Evolutionary conservation across 2,329 filamentous ascomycete species (phyloP), one percentile per base, ranked within the genome.

Genomic region (Elsinoe ampelina): DNA sequence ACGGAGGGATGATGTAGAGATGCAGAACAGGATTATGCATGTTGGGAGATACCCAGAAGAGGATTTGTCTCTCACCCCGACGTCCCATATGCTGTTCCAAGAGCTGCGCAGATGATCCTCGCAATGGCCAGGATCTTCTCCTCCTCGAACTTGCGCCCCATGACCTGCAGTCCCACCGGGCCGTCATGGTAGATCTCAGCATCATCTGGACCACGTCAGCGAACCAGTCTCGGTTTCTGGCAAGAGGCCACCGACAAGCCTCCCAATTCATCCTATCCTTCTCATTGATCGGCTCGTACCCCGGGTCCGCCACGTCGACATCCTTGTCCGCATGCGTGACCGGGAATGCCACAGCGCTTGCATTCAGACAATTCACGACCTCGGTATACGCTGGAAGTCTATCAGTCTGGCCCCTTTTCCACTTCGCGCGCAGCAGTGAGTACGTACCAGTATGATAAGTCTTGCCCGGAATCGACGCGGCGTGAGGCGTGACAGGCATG

Each of bases 391-490:
- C 81, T 79, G 0, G 81, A 77, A 0, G n/a, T 77, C 77, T 64
- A 84, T 83, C 68, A 80, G 86, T 1, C 76, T 26, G 22, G 22
- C 3, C 22, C n/a, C n/a, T 71, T 68, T 86, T 83, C 56, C 83
- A 77, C 8, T 76, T 73, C 1, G 82, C 80, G 39, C 13, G 35
- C 45, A 50, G 47, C 54, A n/a, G n/a, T 2, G 43, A 45, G 34
- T 59, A 58, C 11, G 26, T 5, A 51, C 66, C 70, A 69, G 51
- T 72, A 70, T 47, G 60, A 51, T 67, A 71, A 61, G 48, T 65
- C 6, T 62, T 63, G 11, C 59, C 59, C 36, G 67, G 61, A 1
- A 66, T 65, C 10, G 43, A 48, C 3, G 70, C 70, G 0, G 71
- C 67, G 55, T 67, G 71, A 7, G 71, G 71, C 1, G 70, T 70